Base-by-base conservation (phyloP, 768 basidiomycete species). In the Kwoniella pini region DNA sequence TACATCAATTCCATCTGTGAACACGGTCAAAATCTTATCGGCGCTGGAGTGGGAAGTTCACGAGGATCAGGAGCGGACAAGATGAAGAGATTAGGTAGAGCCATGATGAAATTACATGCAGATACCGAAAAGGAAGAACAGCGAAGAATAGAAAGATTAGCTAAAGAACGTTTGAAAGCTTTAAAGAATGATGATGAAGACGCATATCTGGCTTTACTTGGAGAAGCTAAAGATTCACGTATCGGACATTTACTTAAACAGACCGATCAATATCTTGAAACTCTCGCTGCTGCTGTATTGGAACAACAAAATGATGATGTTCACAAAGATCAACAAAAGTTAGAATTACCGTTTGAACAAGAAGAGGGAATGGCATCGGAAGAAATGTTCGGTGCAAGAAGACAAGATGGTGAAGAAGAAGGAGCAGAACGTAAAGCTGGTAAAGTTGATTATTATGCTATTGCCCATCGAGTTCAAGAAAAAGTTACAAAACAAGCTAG, bases 161-260 rank as follows among this genome's bases (percentile, higher is more conserved):
- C 89, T 45, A 98, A 98, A 82, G 96, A 98, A 79, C 92, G 94
- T 90, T 81, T 99, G 65, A 92, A 90, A 81, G 96, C 95, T 7
- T 86, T 98, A 68, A 93, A 95, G 80, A 89, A 89, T 27, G 94
- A 98, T 75, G 95, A 99, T 81, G 96, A 99, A 82, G 96, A 97
- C 80, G 94, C 91, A n/a, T 99, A 99, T 80, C 88, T 97, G 85
- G 93, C 93, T 76, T 88, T 99, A 71, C 91, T 99, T 72, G 96
- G 98, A 78, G 96, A 94, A 17, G 95, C 95, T 59, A 99, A 99
- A 79, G 96, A 99, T 72, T 97, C 95, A 10, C 89, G 96, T 79
- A 97, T 99, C 80, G 96, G 94, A 0, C 96, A 98, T 80, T 82
- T 98, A 26, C 82, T 99, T 57, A 83, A 88, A 44, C 95, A 98